These are phyloP conservation scores for barley (Hordeum vulgare) DNA, from an alignment of 176 grass and related monocot genomes.

Conservation along the genomic window DNA sequence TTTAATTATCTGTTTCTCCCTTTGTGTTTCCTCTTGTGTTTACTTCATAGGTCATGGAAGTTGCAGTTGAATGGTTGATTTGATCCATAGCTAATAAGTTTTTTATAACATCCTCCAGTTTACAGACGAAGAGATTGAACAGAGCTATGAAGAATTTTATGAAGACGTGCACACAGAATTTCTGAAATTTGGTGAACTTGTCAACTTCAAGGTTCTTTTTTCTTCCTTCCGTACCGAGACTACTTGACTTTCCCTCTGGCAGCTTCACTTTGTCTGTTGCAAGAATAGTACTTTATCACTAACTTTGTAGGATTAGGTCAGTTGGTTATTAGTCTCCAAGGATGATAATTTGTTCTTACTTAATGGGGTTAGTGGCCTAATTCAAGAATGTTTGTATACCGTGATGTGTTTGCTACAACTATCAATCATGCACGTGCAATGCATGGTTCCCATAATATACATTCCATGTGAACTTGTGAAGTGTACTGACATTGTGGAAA, in stretches of 20 bases:
- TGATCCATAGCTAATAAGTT: conserved; percentile 26
- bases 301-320: neutral
- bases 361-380: neutral
- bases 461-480: neutral
- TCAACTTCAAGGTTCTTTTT: conserved; percentile 88
- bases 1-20: neutral
- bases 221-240: neutral
- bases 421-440: neutral
- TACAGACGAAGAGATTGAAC: conserved; percentile 91
- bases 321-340: neutral
- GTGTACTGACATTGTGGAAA: neutral
- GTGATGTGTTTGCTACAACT: neutral
- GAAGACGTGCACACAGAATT: conserved; percentile 99
- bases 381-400: neutral
- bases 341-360: neutral
- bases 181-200: conserved; percentile 90
- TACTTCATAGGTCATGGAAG: neutral
- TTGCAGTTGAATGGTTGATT: neutral
- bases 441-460: neutral
- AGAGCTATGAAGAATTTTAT: conserved; percentile 98
- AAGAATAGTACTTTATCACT: neutral
- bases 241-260: neutral
- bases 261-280: neutral
- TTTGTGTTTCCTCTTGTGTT: neutral
- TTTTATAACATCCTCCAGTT: conserved; percentile 55